A percentile compares a stretch with the other conserved stretches of the same genome.
These are phyloP conservation scores for Akanthomyces lecanii DNA, from an alignment of 2,329 filamentous ascomycete species.

Conservation along the genomic window DNA sequence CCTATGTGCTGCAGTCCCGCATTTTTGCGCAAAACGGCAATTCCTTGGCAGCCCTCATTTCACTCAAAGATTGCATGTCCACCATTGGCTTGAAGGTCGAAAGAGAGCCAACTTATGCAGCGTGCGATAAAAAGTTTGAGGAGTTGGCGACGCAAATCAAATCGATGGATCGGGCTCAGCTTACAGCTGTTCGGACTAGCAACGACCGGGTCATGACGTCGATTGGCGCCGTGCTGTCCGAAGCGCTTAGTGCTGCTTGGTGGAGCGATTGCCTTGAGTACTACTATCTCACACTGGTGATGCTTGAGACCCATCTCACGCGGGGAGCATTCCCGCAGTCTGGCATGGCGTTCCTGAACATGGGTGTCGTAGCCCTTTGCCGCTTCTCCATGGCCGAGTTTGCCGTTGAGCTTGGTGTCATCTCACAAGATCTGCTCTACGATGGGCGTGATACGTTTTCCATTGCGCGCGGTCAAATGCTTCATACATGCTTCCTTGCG, in stretches of 20 bases:
- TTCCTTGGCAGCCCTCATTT: constrained; percentile 61
- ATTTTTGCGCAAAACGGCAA: constrained; percentile 74
- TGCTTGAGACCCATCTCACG: constrained; percentile 62
- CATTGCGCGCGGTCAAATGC: constrained; percentile 62
- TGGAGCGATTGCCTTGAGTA: constrained; percentile 71
- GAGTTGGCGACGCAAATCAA: constrained; percentile 56
- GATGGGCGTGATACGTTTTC: constrained; percentile 61
- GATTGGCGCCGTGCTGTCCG: constrained; percentile 65
- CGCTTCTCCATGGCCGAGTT: constrained; percentile 69
- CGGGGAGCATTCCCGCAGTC: constrained; percentile 65
- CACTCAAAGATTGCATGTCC: constrained; percentile 65
- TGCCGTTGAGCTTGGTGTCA: constrained; percentile 59
- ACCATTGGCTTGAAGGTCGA: constrained; percentile 66
- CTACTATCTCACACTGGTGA: constrained; percentile 64
- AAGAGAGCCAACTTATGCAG: constrained; percentile 64
- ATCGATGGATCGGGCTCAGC: constrained; percentile 46
- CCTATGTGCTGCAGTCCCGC: constrained; percentile 77
- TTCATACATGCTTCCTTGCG: constrained; percentile 66
- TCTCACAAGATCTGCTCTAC: constrained; percentile 61
- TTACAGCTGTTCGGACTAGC: constrained; percentile 40
- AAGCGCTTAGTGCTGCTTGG: constrained; percentile 66
- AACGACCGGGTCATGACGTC: constrained; percentile 55
- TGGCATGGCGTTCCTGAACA: constrained; percentile 62
- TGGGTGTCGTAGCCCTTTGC: constrained; percentile 62
- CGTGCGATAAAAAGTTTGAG: constrained; percentile 73